These are phyloP conservation scores for Leptographium wingfieldii DNA, from an alignment of 2,329 filamentous ascomycete species.

Conservation along the genomic window DNA sequence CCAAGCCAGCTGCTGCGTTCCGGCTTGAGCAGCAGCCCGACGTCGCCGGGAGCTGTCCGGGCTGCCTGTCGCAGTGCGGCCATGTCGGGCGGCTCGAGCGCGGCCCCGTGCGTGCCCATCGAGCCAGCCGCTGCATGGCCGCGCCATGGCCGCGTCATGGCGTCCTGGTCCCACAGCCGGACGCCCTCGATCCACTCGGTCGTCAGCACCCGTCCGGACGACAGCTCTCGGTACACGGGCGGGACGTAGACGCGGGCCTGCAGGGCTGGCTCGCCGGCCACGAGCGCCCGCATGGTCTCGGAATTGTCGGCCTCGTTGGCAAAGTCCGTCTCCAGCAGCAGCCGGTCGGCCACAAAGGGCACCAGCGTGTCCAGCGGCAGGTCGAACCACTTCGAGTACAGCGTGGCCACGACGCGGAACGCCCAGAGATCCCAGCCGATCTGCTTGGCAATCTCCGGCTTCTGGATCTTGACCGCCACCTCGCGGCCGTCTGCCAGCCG, in stretches of 20 bases:
- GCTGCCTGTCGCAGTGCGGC: constrained; percentile 30
- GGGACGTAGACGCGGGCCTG: constrained; percentile 79
- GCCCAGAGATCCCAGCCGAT: constrained; percentile 93
- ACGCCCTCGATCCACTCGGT: constrained; percentile 98
- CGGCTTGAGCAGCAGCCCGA: constrained; percentile 65
- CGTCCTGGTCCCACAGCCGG: constrained; percentile 80
- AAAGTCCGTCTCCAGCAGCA: constrained; percentile 90
- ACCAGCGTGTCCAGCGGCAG: constrained; percentile 86
- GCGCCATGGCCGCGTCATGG: constrained; percentile 64
- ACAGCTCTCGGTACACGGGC: constrained; percentile 69
- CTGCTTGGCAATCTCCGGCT: constrained; percentile 82
- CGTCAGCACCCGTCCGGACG: constrained; percentile 73
- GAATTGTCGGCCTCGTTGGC: constrained; percentile 82
- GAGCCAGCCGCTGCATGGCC: constrained; percentile 66
- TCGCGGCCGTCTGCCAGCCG: constrained; percentile 73
- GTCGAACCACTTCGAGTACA: constrained; percentile 82
- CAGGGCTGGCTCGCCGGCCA: constrained; percentile 63
- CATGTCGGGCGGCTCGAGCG: constrained; percentile 41
- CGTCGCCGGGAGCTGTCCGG: constrained; percentile 35
- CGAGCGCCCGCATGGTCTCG: constrained; percentile 66
- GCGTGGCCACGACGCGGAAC: constrained; percentile 66
- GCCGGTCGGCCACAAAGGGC: constrained; percentile 84
- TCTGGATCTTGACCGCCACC: constrained; percentile 94
- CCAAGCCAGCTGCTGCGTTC: constrained; percentile 71
- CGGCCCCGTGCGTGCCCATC: constrained; percentile 59